A percentile compares a stretch with the other conserved stretches of the same genome.
phyloP scores from a whole-genome alignment of 2,329 filamentous ascomycete species.

The Lecanicillium sp. region DNA sequence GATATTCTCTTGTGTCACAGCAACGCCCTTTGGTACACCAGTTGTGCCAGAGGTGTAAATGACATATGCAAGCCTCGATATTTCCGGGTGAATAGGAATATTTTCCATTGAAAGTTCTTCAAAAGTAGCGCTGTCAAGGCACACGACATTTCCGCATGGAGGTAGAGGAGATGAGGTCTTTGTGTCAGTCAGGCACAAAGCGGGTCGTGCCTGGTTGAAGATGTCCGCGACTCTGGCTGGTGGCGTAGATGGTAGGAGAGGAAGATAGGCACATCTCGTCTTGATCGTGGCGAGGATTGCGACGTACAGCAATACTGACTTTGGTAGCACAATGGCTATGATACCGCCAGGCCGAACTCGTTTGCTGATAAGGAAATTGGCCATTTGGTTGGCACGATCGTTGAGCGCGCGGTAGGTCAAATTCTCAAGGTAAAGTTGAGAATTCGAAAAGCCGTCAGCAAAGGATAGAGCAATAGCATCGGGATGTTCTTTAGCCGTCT shows the following conservation, averaged over 20 bases:
- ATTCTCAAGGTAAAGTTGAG: constrained; percentile 21
- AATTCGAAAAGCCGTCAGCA: constrained; percentile 1
- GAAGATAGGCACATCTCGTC: constrained; percentile 70
- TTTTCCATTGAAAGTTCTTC: constrained; percentile 25
- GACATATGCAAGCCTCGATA: constrained; percentile 58
- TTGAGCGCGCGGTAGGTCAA: constrained; percentile 62
- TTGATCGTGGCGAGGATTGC: constrained; percentile 69
- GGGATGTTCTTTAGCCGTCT: background rate
- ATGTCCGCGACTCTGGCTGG: constrained; percentile 51
- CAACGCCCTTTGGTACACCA: constrained; percentile 70
- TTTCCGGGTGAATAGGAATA: constrained; percentile 26
- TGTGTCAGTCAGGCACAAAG: constrained; percentile 34
- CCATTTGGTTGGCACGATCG: constrained; percentile 53
- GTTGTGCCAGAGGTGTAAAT: constrained; percentile 83
- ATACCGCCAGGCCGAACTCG: constrained; percentile 45
- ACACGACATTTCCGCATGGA: constrained; percentile 21
- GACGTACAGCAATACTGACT: constrained; percentile 63
- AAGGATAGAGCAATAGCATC: constrained; percentile 5
- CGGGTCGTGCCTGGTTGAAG: constrained; percentile 48
- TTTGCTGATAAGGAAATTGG: constrained; percentile 37
- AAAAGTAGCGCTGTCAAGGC: constrained; percentile 22
- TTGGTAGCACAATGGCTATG: constrained; percentile 70
- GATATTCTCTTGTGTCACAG: constrained; percentile 68
- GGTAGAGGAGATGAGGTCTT: constrained; percentile 10
- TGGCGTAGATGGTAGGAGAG: constrained; percentile 66